Conservation (phyloP, 768 basidiomycete species). For the Thelephora aurantiotincta region DNA sequence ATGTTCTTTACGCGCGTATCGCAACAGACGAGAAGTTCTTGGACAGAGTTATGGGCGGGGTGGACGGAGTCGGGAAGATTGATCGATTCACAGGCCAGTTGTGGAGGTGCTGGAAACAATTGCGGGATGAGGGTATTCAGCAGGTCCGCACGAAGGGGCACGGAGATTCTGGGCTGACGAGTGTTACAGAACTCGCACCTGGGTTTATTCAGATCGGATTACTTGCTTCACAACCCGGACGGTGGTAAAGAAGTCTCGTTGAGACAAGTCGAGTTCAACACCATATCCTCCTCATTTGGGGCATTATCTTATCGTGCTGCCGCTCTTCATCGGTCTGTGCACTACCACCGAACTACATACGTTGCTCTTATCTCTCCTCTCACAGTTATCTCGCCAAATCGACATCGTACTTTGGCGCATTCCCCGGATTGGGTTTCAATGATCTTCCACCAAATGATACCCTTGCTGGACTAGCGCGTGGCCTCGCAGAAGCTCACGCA, state of each 20-base stretch:
- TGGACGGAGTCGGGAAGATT: slow-evolving; percentile 60
- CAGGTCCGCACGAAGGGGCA: slow-evolving; percentile 27
- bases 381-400: slow-evolving; percentile 50
- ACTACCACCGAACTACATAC: background rate
- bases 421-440: slow-evolving; percentile 32
- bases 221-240: slow-evolving; percentile 56
- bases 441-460: slow-evolving; percentile 69
- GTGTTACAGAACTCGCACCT: slow-evolving; percentile 63
- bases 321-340: slow-evolving; percentile 59
- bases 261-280: slow-evolving; percentile 98
- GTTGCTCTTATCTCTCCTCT: too few species aligned
- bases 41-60: slow-evolving; percentile 73
- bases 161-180: slow-evolving; percentile 15
- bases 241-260: slow-evolving; percentile 27
- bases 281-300: slow-evolving; percentile 88
- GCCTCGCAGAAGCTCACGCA: slow-evolving; percentile 68
- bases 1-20: slow-evolving; percentile 73
- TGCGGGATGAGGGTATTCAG: slow-evolving; percentile 47
- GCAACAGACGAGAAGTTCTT: slow-evolving; percentile 71
- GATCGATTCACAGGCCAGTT: slow-evolving; percentile 79
- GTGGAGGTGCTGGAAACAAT: slow-evolving; percentile 74
- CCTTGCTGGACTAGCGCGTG: slow-evolving; percentile 51
- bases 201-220: slow-evolving; percentile 91
- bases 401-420: slow-evolving; percentile 54
- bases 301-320: slow-evolving; percentile 52